phyloP scores from a whole-genome alignment of 176 grass and related monocot species.

The Eragrostis nindensis region DNA sequence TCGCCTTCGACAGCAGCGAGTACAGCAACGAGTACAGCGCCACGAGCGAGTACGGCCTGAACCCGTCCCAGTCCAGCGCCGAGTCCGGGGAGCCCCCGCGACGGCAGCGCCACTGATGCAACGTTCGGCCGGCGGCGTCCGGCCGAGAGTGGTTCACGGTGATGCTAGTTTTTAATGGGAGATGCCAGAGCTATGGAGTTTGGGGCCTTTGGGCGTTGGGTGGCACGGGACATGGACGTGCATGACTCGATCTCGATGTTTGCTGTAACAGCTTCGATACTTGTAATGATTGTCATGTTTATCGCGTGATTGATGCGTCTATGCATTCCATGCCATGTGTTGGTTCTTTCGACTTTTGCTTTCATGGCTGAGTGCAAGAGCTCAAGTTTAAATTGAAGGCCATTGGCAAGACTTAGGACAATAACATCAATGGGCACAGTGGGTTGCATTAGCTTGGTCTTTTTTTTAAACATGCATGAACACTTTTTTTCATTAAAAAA shows the following conservation, averaged over 20 bases:
- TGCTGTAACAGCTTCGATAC: conserved; percentile 24
- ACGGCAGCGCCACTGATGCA: conserved; percentile 14
- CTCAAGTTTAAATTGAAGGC: neutral
- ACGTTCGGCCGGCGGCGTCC: neutral
- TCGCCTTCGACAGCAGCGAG: conserved; percentile 72
- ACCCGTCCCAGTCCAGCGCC: conserved; percentile 53
- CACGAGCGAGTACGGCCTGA: conserved; percentile 61
- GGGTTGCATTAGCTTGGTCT: too few relatives aligned
- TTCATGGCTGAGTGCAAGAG: neutral
- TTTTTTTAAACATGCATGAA: too few relatives aligned
- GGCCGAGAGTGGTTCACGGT: neutral
- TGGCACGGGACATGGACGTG: neutral
- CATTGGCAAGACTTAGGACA: too few relatives aligned
- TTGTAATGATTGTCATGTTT: neutral
- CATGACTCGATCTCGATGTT: neutral
- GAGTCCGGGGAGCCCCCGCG: conserved; percentile 46
- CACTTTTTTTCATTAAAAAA: too few relatives aligned
- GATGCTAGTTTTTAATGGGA: neutral
- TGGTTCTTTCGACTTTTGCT: neutral
- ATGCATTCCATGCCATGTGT: neutral
- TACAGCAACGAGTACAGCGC: conserved; percentile 75
- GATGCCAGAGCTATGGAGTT: neutral
- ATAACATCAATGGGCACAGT: too few relatives aligned
- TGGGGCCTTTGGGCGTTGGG: neutral
- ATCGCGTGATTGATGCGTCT: neutral